Base-by-base conservation (phyloP, 768 basidiomycete species). In the Boletus sensibilis region DNA sequence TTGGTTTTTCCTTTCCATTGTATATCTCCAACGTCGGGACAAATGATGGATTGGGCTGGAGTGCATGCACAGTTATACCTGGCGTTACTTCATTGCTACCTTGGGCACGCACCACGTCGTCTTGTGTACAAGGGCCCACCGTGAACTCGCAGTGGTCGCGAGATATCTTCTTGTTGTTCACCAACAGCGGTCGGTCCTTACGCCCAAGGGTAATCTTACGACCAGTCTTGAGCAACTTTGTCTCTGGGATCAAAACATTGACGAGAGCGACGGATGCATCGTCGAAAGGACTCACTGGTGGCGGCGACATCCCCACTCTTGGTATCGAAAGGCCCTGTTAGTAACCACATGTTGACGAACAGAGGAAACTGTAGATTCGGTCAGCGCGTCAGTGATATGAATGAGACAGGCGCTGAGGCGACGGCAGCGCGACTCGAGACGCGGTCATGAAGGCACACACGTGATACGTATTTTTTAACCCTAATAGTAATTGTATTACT, bases 111-210 rank as follows among this genome's bases (percentile, higher is more conserved):
- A 90, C 89, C 56, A 78, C 76, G 55, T 88, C 78, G 38, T 83
- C 81, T 14, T 66, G 59, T 1, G 79, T 70, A 52, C 78, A 86
- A 4, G 72, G 58, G 1, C 78, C 84, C 4, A 91, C 84, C 6
- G 73, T 71, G 53, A 92, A 80, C 46, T 76, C 70, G 46, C 82
- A 83, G 59, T 88, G 85, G 21, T 81, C 73, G 29, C 78, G 76
- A 0, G 89, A 91, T 44, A 92, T 77, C 65, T 82, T 86, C 64
- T 84, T 84, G 72, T 76, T 78, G 56, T 79, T 79, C 44, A 91
- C 71, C 5, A 76, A 29, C 2, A 92, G 72, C 0, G 75, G 74
- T 41, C 71, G 70, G 1, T 77, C 81, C 68, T 82, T 86, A 40
- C 90, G 76, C 16, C 88, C 87, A 1, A 91, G 60, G 0, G 63